phyloP scores from a whole-genome alignment of 805 yeast species.

The Naumovozyma castellii region DNA sequence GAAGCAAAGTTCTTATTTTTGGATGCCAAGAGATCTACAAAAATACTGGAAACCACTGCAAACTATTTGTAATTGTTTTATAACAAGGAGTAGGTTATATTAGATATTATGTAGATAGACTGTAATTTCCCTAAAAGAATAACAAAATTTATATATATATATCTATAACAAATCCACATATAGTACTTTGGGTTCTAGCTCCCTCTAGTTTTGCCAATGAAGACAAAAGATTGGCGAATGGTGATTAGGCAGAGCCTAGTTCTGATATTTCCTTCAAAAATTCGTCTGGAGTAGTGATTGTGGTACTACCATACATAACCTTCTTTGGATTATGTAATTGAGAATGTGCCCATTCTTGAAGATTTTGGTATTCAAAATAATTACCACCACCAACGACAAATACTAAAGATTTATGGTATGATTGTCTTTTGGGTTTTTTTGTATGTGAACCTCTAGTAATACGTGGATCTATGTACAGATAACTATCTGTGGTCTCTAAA shows the following conservation, averaged over 20 bases:
- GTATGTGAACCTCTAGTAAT: slow-evolving; percentile 81
- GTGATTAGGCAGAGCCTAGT: slow-evolving; percentile 31
- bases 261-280: slow-evolving; percentile 58
- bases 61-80: slow-evolving; percentile 26
- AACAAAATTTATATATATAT: not conserved
- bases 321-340: slow-evolving; percentile 37
- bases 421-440: slow-evolving; percentile 75
- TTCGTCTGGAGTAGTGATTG: slow-evolving; percentile 56
- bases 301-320: slow-evolving; percentile 83
- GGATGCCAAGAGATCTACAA: slow-evolving; percentile 76
- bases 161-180: not conserved
- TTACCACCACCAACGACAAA: slow-evolving; percentile 97
- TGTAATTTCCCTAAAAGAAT: too few species aligned
- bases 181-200: not conserved
- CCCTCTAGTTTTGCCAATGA: too few species aligned
- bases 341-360: slow-evolving; percentile 73
- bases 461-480: slow-evolving; percentile 82
- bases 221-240: too few species aligned
- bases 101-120: too few species aligned
- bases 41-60: slow-evolving; percentile 39
- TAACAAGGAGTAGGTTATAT: too few species aligned
- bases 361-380: slow-evolving; percentile 84
- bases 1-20: slow-evolving; percentile 76
- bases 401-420: slow-evolving; percentile 73
- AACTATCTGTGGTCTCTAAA: slow-evolving; percentile 75